phyloP scores from a whole-genome alignment of 192 early-diverging fungal genomes.

The Fimicolochytrium jonesii region DNA sequence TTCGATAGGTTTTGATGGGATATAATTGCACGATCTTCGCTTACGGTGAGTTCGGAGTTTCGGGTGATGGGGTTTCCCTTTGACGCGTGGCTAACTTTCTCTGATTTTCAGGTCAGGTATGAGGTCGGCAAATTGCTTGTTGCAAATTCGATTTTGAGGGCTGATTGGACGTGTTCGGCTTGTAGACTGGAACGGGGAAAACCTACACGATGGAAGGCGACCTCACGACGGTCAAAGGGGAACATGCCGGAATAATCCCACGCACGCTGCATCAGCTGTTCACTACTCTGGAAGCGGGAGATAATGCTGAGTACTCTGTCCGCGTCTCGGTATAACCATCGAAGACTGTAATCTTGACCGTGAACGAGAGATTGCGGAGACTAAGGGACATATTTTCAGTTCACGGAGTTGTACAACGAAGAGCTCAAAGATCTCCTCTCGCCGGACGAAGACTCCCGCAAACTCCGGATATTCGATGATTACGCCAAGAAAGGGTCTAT shows the following conservation, averaged over 20 bases:
- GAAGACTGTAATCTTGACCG: not conserved
- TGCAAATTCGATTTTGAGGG: no score
- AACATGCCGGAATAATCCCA: conserved; percentile 85
- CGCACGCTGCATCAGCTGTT: conserved; percentile 79
- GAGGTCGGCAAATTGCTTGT: no score
- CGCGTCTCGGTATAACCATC: conserved; percentile 58
- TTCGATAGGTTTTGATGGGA: conserved; percentile 51
- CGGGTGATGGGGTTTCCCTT: not conserved
- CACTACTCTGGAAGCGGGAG: conserved; percentile 60
- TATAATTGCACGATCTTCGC: conserved; percentile 83
- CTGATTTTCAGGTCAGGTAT: conserved; percentile 13
- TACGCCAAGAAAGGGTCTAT: conserved; percentile 64
- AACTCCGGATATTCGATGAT: conserved; percentile 72
- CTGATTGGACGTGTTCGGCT: no score
- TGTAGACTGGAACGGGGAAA: conserved; percentile 92
- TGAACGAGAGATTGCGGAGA: no score
- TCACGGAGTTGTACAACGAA: conserved; percentile 94
- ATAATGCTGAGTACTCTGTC: conserved; percentile 69
- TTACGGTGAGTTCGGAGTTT: conserved; percentile 36
- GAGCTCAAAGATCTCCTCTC: conserved; percentile 87
- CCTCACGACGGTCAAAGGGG: conserved; percentile 46
- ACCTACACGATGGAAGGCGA: conserved; percentile 96
- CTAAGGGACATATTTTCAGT: no score
- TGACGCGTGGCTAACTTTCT: not conserved
- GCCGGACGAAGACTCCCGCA: conserved; percentile 42